Evolutionary conservation across 306 rosid genomes (phyloP), one percentile per base, ranked within the genome.

Genomic region (Mimosa pudica): DNA sequence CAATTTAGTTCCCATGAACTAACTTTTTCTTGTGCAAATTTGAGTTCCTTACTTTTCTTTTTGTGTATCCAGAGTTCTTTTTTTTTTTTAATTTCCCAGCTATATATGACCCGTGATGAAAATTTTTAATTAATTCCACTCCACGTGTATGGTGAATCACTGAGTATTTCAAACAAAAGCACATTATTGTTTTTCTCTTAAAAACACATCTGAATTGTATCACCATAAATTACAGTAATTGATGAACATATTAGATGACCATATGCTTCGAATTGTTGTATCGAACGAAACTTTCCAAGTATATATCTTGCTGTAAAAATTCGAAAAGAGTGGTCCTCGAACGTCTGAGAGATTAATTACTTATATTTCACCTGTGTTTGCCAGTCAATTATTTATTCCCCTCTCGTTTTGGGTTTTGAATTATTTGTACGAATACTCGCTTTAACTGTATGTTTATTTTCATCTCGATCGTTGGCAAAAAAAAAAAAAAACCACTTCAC

Each of bases 311-410:
- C 30, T 68, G 80, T 73, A 77, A 79, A 58, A 77, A 47, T 47
- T 8, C 16, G 73, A 44, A 73, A 60, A 24, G 47, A 38, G 85
- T 81, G 85, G 80, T 81, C 85, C 85, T 67, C 71, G 10, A 76
- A 64, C 58, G 79, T 11, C 8, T 11, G 4, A 30, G 38, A 30
- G 67, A 24, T 30, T 30, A 24, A 60, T 57, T 57, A 17, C 17
- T 6, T 20, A 60, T 10, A 24, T 60, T 33, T 60, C 36, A 60
- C 65, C 65, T 60, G 18, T 8, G 4, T 60, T 24, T 24, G 1
- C 65, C 42, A 38, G 42, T 38, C 42, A 2, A 38, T 38, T 38
- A 38, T 38, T 38, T 57, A 1, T 61, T 61, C 41, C 66, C 1
- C 41, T 60, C 14, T 58, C 35, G 76, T 48, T 71, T 48, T 33